phyloP scores from a whole-genome alignment of 306 rosid genomes.

The Sesbania bispinosa region DNA sequence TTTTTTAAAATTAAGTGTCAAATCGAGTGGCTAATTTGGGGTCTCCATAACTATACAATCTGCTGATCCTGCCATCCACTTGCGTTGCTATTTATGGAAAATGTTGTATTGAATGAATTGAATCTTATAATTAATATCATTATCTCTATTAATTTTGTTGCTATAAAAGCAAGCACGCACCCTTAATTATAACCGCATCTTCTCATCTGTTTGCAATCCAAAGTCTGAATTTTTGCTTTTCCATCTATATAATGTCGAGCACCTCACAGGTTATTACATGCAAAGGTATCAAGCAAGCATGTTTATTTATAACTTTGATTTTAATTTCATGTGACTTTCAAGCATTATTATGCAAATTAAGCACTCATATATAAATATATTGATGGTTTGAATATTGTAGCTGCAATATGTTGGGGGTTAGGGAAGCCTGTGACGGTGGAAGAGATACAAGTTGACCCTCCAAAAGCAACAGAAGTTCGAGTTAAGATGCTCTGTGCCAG shows the following conservation, averaged over 20 bases:
- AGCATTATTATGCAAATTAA: neutral
- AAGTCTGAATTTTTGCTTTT: neutral
- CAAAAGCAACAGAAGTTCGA: slow-evolving; percentile 44
- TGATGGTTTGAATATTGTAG: slow-evolving; percentile 25
- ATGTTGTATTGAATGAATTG: too few relatives aligned
- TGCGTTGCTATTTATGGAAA: too few relatives aligned
- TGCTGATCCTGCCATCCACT: too few relatives aligned
- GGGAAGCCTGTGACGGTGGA: slow-evolving; percentile 41
- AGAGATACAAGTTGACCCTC: slow-evolving; percentile 59
- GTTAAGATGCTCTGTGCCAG: slow-evolving; percentile 59
- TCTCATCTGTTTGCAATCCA: neutral
- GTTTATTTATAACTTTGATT: neutral
- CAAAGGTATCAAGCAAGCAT: slow-evolving; percentile 31
- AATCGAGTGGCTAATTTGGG: too few relatives aligned
- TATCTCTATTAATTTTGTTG: neutral
- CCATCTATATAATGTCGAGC: neutral
- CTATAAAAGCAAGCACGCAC: neutral
- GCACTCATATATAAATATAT: neutral
- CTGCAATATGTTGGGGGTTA: slow-evolving; percentile 52
- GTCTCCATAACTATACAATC: too few relatives aligned
- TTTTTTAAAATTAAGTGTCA: too few relatives aligned
- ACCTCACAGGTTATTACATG: slow-evolving; percentile 23
- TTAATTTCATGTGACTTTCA: neutral
- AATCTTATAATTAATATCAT: too few relatives aligned
- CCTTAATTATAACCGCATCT: neutral